A percentile compares a stretch with the other conserved stretches of the same genome.
These are phyloP conservation scores for Skeletonema tropicum DNA, from an alignment of 108 stramenopile genomes.

Conservation along the genomic window DNA sequence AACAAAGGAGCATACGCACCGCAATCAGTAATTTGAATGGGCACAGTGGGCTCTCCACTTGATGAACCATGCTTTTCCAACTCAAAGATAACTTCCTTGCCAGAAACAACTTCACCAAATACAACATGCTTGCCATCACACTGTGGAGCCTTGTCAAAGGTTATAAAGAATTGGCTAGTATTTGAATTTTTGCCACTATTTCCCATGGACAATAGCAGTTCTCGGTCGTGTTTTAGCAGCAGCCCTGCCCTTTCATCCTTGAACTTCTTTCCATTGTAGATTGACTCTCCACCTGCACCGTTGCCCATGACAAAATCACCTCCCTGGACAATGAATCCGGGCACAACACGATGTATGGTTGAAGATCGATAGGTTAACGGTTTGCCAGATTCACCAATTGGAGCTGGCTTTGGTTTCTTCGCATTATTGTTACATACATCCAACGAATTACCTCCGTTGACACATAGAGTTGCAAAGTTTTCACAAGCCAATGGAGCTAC, in stretches of 20 bases:
- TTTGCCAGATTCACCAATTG: slow-evolving; percentile 84
- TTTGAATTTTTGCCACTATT: slow-evolving; percentile 96
- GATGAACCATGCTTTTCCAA: slow-evolving; percentile 57
- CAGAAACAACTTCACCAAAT: slow-evolving; percentile 90
- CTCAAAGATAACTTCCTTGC: slow-evolving; percentile 74
- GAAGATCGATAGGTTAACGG: slow-evolving; percentile 75
- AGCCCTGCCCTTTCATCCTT: slow-evolving; percentile 93
- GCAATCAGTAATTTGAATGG: slow-evolving; percentile 76
- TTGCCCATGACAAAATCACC: slow-evolving; percentile 97
- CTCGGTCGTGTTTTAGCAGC: slow-evolving; percentile 73
- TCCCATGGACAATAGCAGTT: slow-evolving; percentile 90
- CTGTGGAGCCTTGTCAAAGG: slow-evolving; percentile 72
- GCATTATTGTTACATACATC: slow-evolving; percentile 9
- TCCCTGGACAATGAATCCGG: slow-evolving; percentile 88
- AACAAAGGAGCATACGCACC: slow-evolving; percentile 63
- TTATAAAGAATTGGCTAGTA: slow-evolving; percentile 93
- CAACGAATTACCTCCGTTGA: slow-evolving; percentile 56
- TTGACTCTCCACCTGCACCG: slow-evolving; percentile 94
- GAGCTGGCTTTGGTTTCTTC: slow-evolving; percentile 55
- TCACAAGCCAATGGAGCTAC: slow-evolving; percentile 86
- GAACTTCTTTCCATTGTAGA: slow-evolving; percentile 91
- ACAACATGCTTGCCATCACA: slow-evolving; percentile 96
- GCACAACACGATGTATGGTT: slow-evolving; percentile 79
- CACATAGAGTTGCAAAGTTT: slow-evolving; percentile 86
- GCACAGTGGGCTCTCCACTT: slow-evolving; percentile 52